Base-by-base conservation (phyloP, 2,329 filamentous ascomycete species). In the Sclerotiophoma versabilis region DNA sequence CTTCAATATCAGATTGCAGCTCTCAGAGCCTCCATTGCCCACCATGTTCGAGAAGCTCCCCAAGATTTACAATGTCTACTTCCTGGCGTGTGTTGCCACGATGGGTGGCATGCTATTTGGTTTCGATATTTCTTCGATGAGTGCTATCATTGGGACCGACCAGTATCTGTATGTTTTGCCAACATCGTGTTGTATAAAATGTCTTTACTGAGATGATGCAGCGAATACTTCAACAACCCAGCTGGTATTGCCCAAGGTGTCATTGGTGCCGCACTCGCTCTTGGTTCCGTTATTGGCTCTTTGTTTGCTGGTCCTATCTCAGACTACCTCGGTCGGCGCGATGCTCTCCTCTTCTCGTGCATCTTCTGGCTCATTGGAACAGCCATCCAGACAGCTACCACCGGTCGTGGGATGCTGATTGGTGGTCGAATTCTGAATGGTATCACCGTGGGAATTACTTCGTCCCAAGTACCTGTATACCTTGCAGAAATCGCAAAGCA, bases 51-150 rank as follows among this genome's bases (percentile, higher is more conserved):
- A 69, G 46, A 63, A 56, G 20, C 59, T 83, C 22, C 81, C 81
- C 22, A 81, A 82, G 67, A 79, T 80, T 52, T 82, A 82, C 70
- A 84, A 84, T 72, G 76, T 79, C 54, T 81, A 82, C 65, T 81
- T 84, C 57, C 72, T 84, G 49, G 81, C 81, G 17, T 69, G 79
- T 38, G 76, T 84, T 43, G 77, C 81, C 50, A 84, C 81, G 0
- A 74, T 83, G 32, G 82, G 81, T 34, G 82, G 81, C 17, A 78
- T 79, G 76, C 71, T 81, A 66, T 84, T 84, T 54, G 82, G 82
- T 48, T 84, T 84, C 62, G 83, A 85, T 65, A 83, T 84, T 54
- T 80, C 78, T 6, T 83, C 80, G 4, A 83, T 84, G 79, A 78
- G 75, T 42, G 82, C 81, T 34, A 81, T 82, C 57, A 78, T 84